Conservation (phyloP, 2,329 filamentous ascomycete genomes). For the Capronia epimyces region DNA sequence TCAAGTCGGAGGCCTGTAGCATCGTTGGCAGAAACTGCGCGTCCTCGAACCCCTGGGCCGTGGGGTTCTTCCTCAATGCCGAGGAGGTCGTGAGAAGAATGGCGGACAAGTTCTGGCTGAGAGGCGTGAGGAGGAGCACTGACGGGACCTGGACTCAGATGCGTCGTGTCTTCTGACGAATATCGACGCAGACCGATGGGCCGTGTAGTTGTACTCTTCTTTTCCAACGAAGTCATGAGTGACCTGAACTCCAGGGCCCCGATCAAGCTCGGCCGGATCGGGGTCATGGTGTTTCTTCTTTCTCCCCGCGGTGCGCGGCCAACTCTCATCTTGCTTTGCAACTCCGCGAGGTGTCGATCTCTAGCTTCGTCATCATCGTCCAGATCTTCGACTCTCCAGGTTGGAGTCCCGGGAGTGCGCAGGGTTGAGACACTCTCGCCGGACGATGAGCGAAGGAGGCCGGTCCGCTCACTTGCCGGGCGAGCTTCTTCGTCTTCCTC, state of each 20-base stretch:
- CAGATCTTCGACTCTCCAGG: constrained; percentile 50
- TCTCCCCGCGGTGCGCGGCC: constrained; percentile 61
- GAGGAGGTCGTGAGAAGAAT: constrained; percentile 8
- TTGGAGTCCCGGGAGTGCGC: constrained; percentile 48
- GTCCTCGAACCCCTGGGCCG: constrained; percentile 33
- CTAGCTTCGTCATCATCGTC: constrained; percentile 52
- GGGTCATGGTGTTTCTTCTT: constrained; percentile 68
- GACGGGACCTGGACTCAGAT: constrained; percentile 41
- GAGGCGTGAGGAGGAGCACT: constrained; percentile 25
- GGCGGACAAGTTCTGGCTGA: constrained; percentile 27
- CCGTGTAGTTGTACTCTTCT: constrained; percentile 67
- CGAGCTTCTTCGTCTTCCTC: constrained; percentile 52
- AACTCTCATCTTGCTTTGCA: constrained; percentile 89
- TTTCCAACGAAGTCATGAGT: constrained; percentile 78
- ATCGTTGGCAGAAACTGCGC: constrained; percentile 59
- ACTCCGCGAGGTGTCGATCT: constrained; percentile 65
- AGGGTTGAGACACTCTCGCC: constrained; percentile 59
- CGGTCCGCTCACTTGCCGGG: constrained; percentile 42
- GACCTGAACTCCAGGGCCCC: constrained; percentile 92
- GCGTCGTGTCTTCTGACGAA: constrained; percentile 55
- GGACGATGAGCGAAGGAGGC: constrained; percentile 47
- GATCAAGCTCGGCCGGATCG: constrained; percentile 86
- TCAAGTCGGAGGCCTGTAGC: constrained; percentile 46
- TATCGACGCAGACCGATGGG: constrained; percentile 65
- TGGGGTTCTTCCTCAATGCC: constrained; percentile 6